Base-by-base conservation (phyloP, 164 flowering plant genomes). In the Cinnamomum chago region DNA sequence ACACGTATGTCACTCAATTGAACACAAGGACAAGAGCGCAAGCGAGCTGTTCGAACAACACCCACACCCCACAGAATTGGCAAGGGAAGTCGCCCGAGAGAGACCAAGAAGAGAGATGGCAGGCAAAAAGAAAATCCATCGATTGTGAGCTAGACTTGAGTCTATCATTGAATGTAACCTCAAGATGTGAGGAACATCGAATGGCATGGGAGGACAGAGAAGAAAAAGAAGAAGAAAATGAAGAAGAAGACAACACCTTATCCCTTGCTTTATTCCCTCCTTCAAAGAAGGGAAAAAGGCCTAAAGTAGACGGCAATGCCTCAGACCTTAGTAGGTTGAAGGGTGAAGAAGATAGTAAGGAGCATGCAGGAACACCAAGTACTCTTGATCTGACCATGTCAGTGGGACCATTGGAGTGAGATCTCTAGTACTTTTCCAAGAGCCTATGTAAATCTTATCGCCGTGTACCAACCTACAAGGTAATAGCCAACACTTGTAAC, bases 301-400 rank as follows among this genome's bases (percentile, higher is more conserved):
- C 40, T n/a, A 25, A 52, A 67, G 65, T 30, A 7, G 15, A 12
- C 30, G 50, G 58, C 27, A 73, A 27, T 27, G 70, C 62, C 27
- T 27, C 70, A 20, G 81, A 83, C 75, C 64, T 73, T 50, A 74
- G 80, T 58, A 85, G 79, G 81, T 77, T 77, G 79, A 80, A 81
- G 75, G 82, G 80, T 50, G 83, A 55, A 47, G 72, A 27, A 40
- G 78, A 66, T 12, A 58, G 79, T 60, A 75, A 62, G 72, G 70
- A 76, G 69, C 33, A 78, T 77, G 72, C 75, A 75, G 76, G 58
- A 74, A 70, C 83, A 83, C 79, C 85, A 79, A 89, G 94, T 88
- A 86, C 93, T 84, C 93, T 91, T 30, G 90, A 91, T 92, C 97
- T 92, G 89, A 91, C 95, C 86, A 82, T 88, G 81, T 91, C 94